Conservation (phyloP, 1,284 basidiomycete species). For the Irpex lacteus region DNA sequence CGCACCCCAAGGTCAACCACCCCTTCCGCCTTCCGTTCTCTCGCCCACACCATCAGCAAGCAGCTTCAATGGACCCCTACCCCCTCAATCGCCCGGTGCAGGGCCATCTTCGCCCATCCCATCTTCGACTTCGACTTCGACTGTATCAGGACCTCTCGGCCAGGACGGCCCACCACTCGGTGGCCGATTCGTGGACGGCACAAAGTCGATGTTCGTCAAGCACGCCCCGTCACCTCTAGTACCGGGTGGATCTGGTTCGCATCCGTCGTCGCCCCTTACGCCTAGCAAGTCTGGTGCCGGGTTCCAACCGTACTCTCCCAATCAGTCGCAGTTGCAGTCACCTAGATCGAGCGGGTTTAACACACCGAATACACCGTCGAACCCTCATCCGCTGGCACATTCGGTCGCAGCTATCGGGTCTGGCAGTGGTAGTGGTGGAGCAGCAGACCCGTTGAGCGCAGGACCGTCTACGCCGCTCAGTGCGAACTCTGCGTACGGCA, state of each 20-base stretch:
- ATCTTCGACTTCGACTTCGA: conserved; percentile 4
- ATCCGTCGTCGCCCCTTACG: conserved; percentile 16
- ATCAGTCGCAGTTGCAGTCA: too few relatives aligned
- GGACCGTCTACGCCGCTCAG: conserved; percentile 15
- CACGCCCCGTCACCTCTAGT: conserved; percentile 34
- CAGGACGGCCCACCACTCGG: conserved; percentile 50
- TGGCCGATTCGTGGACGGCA: conserved; percentile 66
- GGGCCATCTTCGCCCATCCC: conserved; percentile 37
- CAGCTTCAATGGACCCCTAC: conserved; percentile 22
- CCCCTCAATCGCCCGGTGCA: conserved; percentile 49
- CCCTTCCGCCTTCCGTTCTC: neutral
- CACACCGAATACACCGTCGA: neutral
- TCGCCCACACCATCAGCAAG: neutral
- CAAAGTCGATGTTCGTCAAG: conserved; percentile 74
- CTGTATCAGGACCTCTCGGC: conserved; percentile 26
- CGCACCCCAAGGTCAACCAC: conserved; percentile 3
- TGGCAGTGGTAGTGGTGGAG: neutral
- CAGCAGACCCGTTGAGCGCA: neutral
- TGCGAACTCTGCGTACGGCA: conserved; percentile 15
- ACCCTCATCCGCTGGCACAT: conserved; percentile 10
- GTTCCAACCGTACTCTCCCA: conserved; percentile 16
- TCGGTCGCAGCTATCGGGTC: conserved; percentile 20
- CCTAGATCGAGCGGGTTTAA: neutral
- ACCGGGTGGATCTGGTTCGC: conserved; percentile 14
- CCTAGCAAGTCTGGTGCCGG: conserved; percentile 9